Percentiles rank a stretch among this genome's conserved stretches.
These are phyloP conservation scores for Pseudotulostoma volvatum DNA, from an alignment of 495 filamentous ascomycete genomes.

Conservation along the genomic window DNA sequence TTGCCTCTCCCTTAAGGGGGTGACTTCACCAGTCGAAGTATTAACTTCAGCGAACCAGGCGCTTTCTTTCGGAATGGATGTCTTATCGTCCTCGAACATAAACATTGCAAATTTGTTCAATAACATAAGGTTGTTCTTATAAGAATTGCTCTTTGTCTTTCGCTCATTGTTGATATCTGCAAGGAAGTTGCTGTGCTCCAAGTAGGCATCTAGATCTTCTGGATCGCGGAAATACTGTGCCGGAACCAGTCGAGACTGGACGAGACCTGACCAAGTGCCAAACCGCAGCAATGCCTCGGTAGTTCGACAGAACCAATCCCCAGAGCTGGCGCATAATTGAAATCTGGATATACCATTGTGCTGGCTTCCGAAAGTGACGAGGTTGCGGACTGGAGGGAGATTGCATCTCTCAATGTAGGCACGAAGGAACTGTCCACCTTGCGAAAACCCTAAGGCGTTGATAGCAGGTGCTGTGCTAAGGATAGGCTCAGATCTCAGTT, in stretches of 20 bases:
- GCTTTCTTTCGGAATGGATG: constrained; percentile 80
- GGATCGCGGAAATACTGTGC: constrained; percentile 90
- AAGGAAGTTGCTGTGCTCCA: constrained; percentile 78
- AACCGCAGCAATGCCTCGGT: constrained; percentile 53
- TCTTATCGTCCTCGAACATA: constrained; percentile 73
- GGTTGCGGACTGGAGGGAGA: constrained; percentile 55
- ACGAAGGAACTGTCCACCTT: constrained; percentile 90
- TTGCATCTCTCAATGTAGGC: constrained; percentile 90
- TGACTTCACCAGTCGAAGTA: constrained; percentile 42
- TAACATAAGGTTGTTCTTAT: constrained; percentile 50
- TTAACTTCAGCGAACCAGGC: constrained; percentile 85
- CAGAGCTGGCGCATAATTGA: constrained; percentile 38
- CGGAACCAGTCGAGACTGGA: constrained; percentile 67
- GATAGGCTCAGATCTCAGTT: constrained; percentile 60
- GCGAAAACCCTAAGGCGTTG: constrained; percentile 87
- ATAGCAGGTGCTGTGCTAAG: constrained; percentile 64
- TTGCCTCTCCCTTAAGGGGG: constrained; percentile 47
- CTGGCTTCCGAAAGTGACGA: constrained; percentile 85
- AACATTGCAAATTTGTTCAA: constrained; percentile 78
- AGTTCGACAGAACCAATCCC: constrained; percentile 66
- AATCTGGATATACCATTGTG: constrained; percentile 89
- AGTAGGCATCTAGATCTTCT: constrained; percentile 50
- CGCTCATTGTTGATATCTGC: constrained; percentile 98
- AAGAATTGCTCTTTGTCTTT: constrained; percentile 49
- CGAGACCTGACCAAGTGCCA: constrained; percentile 59